A percentile compares a stretch with the other conserved stretches of the same genome.
Evolutionary conservation across 2,329 filamentous ascomycete species (phyloP).

Genomic region (Fonsecaea multimorphosa): DNA sequence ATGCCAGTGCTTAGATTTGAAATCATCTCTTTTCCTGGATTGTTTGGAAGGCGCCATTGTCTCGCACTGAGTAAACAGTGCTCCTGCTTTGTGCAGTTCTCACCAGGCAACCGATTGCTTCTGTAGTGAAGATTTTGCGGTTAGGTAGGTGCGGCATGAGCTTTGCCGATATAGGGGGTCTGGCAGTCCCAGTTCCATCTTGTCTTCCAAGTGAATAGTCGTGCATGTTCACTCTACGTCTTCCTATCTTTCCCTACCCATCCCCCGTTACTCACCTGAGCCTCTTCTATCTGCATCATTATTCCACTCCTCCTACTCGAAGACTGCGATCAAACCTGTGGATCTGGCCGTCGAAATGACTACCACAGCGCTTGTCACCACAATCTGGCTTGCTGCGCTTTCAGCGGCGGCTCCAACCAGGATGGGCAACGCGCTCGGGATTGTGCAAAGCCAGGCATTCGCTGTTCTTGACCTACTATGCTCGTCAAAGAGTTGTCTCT

Average conservation of each 20-base stretch:
- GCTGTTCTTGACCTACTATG: constrained; percentile 23
- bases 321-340: not conserved
- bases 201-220: not conserved
- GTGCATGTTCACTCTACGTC: not conserved
- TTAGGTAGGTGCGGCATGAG: not conserved
- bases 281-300: constrained; percentile 12
- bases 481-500: constrained; percentile 24
- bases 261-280: not conserved
- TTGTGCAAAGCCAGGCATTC: constrained; percentile 2
- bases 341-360: constrained; percentile 6
- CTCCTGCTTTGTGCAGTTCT: not conserved
- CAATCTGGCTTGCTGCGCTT: constrained; percentile 10
- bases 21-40: too few species aligned
- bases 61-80: not conserved
- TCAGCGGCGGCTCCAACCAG: constrained; percentile 25
- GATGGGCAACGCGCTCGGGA: constrained; percentile 9
- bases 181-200: not conserved
- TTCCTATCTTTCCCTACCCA: not conserved
- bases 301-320: not conserved
- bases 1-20: not conserved
- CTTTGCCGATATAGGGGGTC: not conserved
- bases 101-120: not conserved
- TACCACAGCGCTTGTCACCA: constrained; percentile 3
- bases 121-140: not conserved
- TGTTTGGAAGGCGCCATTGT: not conserved